Evolutionary conservation across 1,284 basidiomycete species (phyloP).

Genomic region (Tremellales sp.): DNA sequence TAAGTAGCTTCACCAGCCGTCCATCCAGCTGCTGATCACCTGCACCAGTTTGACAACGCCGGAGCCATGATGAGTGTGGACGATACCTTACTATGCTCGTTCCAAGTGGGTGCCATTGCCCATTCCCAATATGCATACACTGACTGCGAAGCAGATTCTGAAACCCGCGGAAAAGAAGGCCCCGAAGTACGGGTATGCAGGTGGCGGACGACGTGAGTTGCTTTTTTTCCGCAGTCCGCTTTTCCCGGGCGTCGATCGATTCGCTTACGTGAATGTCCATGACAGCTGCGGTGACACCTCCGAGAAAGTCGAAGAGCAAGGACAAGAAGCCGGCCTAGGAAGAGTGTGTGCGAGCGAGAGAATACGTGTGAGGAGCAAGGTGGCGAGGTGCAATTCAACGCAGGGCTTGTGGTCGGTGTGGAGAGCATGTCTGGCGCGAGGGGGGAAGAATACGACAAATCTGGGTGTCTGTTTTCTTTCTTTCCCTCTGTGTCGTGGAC

Average conservation of each 20-base stretch:
- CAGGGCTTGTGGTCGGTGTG: no score
- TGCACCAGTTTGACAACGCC: constrained; percentile 80
- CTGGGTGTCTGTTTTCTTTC: neutral
- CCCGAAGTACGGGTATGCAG: constrained; percentile 45
- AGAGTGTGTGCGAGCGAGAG: neutral
- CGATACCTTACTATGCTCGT: constrained; percentile 94
- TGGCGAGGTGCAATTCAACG: neutral
- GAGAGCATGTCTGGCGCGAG: no score
- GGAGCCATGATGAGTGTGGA: constrained; percentile 99
- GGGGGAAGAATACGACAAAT: neutral
- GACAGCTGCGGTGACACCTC: constrained; percentile 50
- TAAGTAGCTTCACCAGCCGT: constrained; percentile 12
- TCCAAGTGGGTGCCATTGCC: constrained; percentile 68
- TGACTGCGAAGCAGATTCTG: constrained; percentile 63
- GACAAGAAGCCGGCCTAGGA: constrained; percentile 22
- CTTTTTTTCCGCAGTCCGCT: neutral
- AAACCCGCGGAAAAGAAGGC: constrained; percentile 98
- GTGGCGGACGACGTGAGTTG: constrained; percentile 44
- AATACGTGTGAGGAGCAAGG: neutral
- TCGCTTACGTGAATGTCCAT: neutral
- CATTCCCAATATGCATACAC: neutral
- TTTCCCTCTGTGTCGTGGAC: neutral
- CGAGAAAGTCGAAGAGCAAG: constrained; percentile 54
- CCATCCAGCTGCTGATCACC: constrained; percentile 2
- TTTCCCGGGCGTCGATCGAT: neutral